phyloP scores from a whole-genome alignment of 208 protist genomes.

The Kentomonas sorsogonicus region DNA sequence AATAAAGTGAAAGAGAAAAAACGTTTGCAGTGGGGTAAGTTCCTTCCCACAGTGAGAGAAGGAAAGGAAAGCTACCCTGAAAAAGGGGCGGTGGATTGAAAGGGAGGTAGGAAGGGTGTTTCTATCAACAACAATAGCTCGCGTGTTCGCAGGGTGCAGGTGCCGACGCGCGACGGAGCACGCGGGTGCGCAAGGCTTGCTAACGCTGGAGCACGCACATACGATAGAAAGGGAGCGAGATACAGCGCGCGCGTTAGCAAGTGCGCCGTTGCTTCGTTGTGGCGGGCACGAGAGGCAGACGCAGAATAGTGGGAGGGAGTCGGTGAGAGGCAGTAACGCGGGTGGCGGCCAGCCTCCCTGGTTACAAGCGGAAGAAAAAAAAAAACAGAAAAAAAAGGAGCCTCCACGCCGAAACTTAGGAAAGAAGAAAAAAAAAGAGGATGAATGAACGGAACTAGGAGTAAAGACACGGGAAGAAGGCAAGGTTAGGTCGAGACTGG shows the following conservation, averaged over 20 bases:
- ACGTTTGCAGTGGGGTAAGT: neutral
- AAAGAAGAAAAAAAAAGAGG: slow-evolving; percentile 18
- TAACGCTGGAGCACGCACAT: no score
- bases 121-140: no score
- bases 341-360: no score
- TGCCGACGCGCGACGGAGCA: no score
- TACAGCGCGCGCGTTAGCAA: neutral
- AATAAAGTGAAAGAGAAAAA: no score
- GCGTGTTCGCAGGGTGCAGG: no score
- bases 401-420: slow-evolving; percentile 1
- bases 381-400: slow-evolving; percentile 15
- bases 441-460: no score
- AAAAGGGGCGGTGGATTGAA: no score
- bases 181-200: no score
- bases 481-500: neutral
- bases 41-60: neutral
- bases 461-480: neutral
- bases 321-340: neutral
- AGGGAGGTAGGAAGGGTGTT: neutral
- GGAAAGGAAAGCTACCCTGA: neutral
- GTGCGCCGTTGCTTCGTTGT: neutral
- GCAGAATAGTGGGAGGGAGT: slow-evolving; percentile 1
- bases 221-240: no score
- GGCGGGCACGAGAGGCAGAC: no score
- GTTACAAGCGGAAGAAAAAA: slow-evolving; percentile 1